Evolutionary conservation across 1,139 yeast species (phyloP), one percentile per base, ranked within the genome.

Genomic region (Wickerhamomyces sp.): DNA sequence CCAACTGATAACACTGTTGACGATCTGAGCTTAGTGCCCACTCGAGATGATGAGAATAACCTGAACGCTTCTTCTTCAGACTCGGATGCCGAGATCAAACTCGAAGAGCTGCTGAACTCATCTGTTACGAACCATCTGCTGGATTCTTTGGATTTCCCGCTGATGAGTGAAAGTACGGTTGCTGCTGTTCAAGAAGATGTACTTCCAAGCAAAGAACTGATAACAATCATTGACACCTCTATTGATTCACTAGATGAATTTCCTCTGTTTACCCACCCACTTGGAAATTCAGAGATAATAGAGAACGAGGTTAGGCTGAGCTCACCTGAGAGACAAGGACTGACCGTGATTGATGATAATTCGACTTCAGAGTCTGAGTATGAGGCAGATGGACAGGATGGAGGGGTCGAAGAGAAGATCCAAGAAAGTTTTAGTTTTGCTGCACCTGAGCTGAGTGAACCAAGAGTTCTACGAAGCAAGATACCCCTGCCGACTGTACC

Each of bases 401-500:
- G 19, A 10, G 24, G 19, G 13, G 28, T 23, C 3, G 24, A 19
- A 19, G 21, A 19, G 21, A n/a, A n/a, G n/a, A n/a, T n/a, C n/a
- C n/a, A n/a, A n/a, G n/a, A n/a, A n/a, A n/a, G n/a, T n/a, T n/a
- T n/a, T n/a, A n/a, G n/a, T n/a, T n/a, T n/a, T n/a, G n/a, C n/a
- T n/a, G n/a, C n/a, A n/a, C n/a, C n/a, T n/a, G 21, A 19, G 10
- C 9, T 8, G 10, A 10, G 21, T 8, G 10, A 19, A 31, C 27
- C 18, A 29, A 22, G 24, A 37, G 32, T 8, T 10, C 15, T 33
- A n/a, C 44, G 38, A 23, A 45, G 52, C 26, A 31, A 38, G 15
- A 49, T 47, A 12, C 52, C 52, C 3, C 31, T 43, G 15, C 47
- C 49, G 1, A 33, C 39, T 0, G 5, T 25, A 2, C 32, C 21